These are phyloP conservation scores for Effrenium voratum DNA, from an alignment of 73 alveolate species.

Conservation along the genomic window DNA sequence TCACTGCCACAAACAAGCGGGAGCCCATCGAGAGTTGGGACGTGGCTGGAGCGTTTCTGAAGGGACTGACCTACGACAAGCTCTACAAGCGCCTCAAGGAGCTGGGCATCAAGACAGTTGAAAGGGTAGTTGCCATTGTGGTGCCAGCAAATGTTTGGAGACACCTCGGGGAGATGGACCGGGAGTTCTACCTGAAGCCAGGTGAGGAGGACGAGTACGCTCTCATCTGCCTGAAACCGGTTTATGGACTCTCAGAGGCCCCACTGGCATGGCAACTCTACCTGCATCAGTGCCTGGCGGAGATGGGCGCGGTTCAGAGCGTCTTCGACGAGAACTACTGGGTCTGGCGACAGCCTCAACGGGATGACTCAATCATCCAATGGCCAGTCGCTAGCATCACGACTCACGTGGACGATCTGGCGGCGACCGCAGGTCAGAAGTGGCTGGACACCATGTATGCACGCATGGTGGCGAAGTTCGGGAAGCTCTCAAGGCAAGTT, in stretches of 20 bases:
- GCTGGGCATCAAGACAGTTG: background rate
- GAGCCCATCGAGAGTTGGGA: slow-evolving; percentile 11
- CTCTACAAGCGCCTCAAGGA: background rate
- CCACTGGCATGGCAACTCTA: slow-evolving; percentile 58
- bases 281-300: background rate
- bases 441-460: background rate
- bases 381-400: too few relatives aligned
- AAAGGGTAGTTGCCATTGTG: background rate
- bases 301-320: background rate
- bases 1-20: background rate
- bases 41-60: slow-evolving; percentile 22
- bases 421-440: background rate
- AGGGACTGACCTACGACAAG: background rate
- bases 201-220: background rate
- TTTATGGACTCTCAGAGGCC: slow-evolving; percentile 44
- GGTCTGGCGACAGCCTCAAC: background rate
- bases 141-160: slow-evolving; percentile 23
- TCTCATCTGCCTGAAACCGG: background rate
- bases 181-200: background rate
- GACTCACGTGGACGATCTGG: slow-evolving; percentile 32
- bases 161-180: background rate
- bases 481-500: background rate
- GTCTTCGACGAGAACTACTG: slow-evolving; percentile 4
- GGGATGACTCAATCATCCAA: background rate
- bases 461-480: background rate